Percentiles rank a stretch among this genome's conserved stretches.
phyloP scores from a whole-genome alignment of 495 filamentous ascomycete genomes.

The Oleoguttula mirabilis region DNA sequence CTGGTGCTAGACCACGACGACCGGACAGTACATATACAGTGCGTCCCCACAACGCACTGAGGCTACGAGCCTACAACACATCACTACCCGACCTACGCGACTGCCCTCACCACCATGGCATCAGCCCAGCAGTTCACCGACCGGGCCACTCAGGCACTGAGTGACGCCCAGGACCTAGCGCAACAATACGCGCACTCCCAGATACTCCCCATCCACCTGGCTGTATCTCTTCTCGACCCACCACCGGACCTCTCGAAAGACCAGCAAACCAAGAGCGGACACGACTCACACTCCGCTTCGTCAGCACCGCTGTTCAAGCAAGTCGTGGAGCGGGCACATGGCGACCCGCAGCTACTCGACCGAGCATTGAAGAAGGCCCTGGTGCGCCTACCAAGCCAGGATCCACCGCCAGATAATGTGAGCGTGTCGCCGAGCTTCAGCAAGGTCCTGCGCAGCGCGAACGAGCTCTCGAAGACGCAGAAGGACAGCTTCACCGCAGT shows the following conservation, averaged over 20 bases:
- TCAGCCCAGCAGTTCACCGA: conserved; percentile 75
- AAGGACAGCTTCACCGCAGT: conserved; percentile 90
- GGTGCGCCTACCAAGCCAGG: conserved; percentile 83
- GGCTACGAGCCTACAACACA: too few species aligned
- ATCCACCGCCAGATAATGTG: conserved; percentile 80
- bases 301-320: conserved; percentile 74
- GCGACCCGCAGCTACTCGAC: conserved; percentile 79
- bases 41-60: too few species aligned
- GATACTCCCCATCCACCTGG: conserved; percentile 76
- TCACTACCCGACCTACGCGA: too few species aligned
- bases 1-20: too few species aligned
- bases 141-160: conserved; percentile 72
- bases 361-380: conserved; percentile 79
- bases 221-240: conserved; percentile 77
- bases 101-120: too few species aligned
- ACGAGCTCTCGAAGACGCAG: conserved; percentile 88
- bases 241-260: conserved; percentile 63
- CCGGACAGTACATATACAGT: too few species aligned
- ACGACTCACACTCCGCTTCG: conserved; percentile 44
- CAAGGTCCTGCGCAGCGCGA: conserved; percentile 68
- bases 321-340: conserved; percentile 85
- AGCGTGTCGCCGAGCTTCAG: conserved; percentile 67
- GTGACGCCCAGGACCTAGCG: conserved; percentile 71
- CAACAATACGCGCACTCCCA: conserved; percentile 84
- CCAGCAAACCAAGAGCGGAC: conserved; percentile 45